These are phyloP conservation scores for Farysia itapuensis DNA, from an alignment of 1,284 basidiomycete genomes.

Conservation along the genomic window DNA sequence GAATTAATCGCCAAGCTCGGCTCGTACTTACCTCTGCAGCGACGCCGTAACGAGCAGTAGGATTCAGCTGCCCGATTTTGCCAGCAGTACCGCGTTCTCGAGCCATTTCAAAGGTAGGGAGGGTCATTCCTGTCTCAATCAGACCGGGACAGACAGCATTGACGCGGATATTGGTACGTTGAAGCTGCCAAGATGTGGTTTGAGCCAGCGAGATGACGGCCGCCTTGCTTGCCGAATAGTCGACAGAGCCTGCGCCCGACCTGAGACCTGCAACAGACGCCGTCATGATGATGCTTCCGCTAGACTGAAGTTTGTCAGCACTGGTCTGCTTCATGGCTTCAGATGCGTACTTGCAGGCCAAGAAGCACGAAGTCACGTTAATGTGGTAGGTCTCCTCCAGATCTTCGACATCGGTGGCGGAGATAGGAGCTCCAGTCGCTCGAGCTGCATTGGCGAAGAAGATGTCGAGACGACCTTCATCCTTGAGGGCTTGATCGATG, in stretches of 20 bases:
- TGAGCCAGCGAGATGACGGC: conserved; percentile 75
- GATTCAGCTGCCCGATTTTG: conserved; percentile 84
- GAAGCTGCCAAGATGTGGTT: conserved; percentile 77
- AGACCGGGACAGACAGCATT: conserved; percentile 89
- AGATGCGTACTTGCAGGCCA: conserved; percentile 85
- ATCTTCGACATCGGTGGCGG: conserved; percentile 68
- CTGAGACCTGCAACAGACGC: conserved; percentile 88
- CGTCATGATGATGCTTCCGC: conserved; percentile 85
- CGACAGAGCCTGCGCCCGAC: conserved; percentile 79
- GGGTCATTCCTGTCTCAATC: conserved; percentile 87
- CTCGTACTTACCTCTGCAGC: conserved; percentile 52
- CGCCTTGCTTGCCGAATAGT: conserved; percentile 67
- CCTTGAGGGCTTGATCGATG: conserved; percentile 73
- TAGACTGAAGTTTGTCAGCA: conserved; percentile 66
- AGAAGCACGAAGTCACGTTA: conserved; percentile 83
- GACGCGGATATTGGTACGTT: conserved; percentile 78
- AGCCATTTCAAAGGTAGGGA: conserved; percentile 73
- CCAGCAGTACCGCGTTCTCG: conserved; percentile 70
- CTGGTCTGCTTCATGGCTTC: conserved; percentile 75
- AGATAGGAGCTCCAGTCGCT: conserved; percentile 64
- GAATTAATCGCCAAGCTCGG: neutral
- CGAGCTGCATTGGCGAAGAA: conserved; percentile 80
- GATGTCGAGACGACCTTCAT: conserved; percentile 83
- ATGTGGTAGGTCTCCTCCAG: conserved; percentile 78
- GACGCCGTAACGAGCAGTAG: conserved; percentile 70